Percentiles rank a stretch among this genome's conserved stretches.
These are phyloP conservation scores for Wallacemonas collosoma DNA, from an alignment of 208 protist genomes.

Conservation along the genomic window DNA sequence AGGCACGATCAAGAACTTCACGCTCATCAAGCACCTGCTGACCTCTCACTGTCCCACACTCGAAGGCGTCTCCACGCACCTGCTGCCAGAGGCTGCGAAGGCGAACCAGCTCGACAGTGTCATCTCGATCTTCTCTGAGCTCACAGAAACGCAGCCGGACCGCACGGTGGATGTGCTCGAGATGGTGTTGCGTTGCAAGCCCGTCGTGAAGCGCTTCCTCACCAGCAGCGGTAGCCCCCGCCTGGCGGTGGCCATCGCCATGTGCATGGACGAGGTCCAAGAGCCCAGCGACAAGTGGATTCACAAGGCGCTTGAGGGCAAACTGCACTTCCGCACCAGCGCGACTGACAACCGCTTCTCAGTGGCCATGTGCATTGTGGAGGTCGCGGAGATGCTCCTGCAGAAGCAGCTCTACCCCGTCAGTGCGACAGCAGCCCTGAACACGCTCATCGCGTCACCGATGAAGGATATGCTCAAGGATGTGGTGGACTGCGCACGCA, in stretches of 20 bases:
- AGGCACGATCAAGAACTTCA: constrained; percentile 85
- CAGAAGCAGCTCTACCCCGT: constrained; percentile 78
- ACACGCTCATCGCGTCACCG: constrained; percentile 70
- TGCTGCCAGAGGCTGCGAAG: constrained; percentile 77
- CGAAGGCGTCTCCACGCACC: constrained; percentile 56
- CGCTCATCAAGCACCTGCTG: constrained; percentile 64
- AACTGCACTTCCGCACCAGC: constrained; percentile 79
- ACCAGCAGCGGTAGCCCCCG: constrained; percentile 69
- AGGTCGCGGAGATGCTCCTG: constrained; percentile 85
- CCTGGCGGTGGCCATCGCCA: constrained; percentile 83
- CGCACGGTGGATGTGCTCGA: constrained; percentile 76
- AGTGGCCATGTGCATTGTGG: constrained; percentile 83
- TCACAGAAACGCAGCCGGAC: constrained; percentile 57
- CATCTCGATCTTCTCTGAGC: constrained; percentile 80
- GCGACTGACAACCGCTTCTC: constrained; percentile 88
- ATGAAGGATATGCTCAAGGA: constrained; percentile 78
- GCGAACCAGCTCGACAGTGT: constrained; percentile 59
- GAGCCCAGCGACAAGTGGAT: constrained; percentile 85
- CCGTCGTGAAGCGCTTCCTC: constrained; percentile 66
- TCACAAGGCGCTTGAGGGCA: constrained; percentile 77
- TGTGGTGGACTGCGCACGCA: constrained; percentile 71
- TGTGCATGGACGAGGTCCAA: constrained; percentile 86
- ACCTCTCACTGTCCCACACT: constrained; percentile 53
- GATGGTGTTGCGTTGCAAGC: constrained; percentile 73
- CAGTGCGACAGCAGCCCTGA: constrained; percentile 83